Conservation (phyloP, 1,139 yeast genomes). For the Sugiyamaella pinicola region DNA sequence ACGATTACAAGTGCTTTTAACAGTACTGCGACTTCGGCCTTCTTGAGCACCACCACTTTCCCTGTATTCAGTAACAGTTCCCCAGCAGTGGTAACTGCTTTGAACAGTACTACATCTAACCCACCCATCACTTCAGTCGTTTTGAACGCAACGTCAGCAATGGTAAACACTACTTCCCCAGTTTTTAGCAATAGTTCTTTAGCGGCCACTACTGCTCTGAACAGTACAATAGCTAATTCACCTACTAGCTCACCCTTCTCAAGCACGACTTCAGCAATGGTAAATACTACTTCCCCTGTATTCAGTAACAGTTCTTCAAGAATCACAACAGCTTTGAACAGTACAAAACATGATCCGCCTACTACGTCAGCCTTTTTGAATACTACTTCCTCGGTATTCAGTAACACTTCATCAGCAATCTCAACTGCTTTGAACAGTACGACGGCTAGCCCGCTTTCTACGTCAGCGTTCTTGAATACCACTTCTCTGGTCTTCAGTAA, state of each 20-base stretch:
- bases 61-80: neutral
- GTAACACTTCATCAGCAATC: neutral
- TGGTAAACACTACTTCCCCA: slow-evolving; percentile 8
- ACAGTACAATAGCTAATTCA: neutral
- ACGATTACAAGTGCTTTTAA: too few relatives aligned
- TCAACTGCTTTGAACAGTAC: neutral
- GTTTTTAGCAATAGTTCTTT: neutral
- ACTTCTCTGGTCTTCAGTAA: neutral
- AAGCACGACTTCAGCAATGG: neutral
- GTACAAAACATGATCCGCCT: neutral
- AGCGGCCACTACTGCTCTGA: neutral
- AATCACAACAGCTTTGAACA: neutral
- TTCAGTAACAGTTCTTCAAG: neutral
- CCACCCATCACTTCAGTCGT: neutral
- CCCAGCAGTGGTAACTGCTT: neutral
- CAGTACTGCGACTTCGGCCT: neutral
- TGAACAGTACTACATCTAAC: neutral
- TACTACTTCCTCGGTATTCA: neutral
- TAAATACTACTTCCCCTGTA: neutral
- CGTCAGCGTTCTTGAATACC: slow-evolving; percentile 1
- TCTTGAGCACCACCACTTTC: neutral
- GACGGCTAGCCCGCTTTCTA: neutral
- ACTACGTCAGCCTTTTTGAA: neutral
- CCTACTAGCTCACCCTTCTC: neutral
- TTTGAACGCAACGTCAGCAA: slow-evolving; percentile 9